Evolutionary conservation across 257 asterid species (phyloP), one percentile per base, ranked within the genome.

Genomic region (Cynanchum wilfordii): DNA sequence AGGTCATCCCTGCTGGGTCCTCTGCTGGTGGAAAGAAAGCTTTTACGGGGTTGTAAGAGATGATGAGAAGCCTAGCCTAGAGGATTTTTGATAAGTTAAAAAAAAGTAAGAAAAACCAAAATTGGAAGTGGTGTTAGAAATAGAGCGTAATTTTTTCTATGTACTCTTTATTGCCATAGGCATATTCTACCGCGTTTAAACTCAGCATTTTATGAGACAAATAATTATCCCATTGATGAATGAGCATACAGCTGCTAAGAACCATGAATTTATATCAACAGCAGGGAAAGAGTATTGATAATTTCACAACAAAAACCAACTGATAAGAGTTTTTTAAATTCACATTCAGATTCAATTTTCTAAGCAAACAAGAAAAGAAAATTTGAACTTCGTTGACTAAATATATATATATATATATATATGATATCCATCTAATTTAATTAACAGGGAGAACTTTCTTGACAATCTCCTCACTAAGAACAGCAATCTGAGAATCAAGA

Each of bases 361-460:
- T 27, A 52, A 55, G 11, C 66, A 54, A 29, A 25, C 45, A 49
- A 68, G 38, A 5, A 3, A 33, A 4, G 4, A 33, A 33, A 33
- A 33, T 33, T 33, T 33, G 38, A 33, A 33, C 38, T 33, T 33
- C 4, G 38, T 33, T 33, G 3, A 33, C 38, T 33, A 3, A 33
- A 33, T 33, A 30, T 4, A 33, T 33, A 33, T 3, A 33, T 2
- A 33, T 33, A n/a, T n/a, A n/a, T 3, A 2, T 33, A 33, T 33
- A 33, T 33, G 4, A 33, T 33, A 4, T 33, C 38, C 38, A 33
- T 5, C 38, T 0, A 33, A 33, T 33, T 3, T 73, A 83, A 82
- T 84, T 70, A 84, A 78, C 86, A 66, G 97, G 97, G 69, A 94
- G 95, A 63, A 94, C 98, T 85, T 91, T 94, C 83, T 88, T 94